Evolutionary conservation across 192 early-diverging fungal species (phyloP).

Genomic region (Mortierella hygrophila): DNA sequence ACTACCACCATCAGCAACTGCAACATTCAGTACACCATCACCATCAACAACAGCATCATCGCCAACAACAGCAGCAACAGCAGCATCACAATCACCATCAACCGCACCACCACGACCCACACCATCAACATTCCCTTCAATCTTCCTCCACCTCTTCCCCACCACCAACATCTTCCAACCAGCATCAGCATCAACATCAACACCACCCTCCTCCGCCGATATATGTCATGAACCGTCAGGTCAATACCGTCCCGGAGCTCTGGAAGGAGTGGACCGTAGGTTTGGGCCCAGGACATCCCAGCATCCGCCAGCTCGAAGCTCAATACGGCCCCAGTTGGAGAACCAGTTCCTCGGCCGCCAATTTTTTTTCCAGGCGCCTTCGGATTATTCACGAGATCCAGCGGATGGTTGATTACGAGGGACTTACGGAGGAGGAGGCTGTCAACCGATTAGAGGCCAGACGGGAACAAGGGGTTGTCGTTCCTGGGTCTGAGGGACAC

Average conservation of each 20-base stretch:
- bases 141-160: background rate
- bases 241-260: constrained; percentile 38
- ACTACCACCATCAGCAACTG: background rate
- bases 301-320: constrained; percentile 39
- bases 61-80: too few species aligned
- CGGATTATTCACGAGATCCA: constrained; percentile 48
- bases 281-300: constrained; percentile 39
- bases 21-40: background rate
- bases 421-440: constrained; percentile 37
- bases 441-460: constrained; percentile 28
- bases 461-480: constrained; percentile 33
- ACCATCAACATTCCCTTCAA: background rate
- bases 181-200: constrained; percentile 3
- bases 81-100: background rate
- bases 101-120: background rate
- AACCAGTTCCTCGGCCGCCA: constrained; percentile 38
- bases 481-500: constrained; percentile 17
- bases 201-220: constrained; percentile 13
- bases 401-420: constrained; percentile 32
- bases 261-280: constrained; percentile 54
- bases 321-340: constrained; percentile 46
- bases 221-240: constrained; percentile 49
- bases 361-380: constrained; percentile 43
- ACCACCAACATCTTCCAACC: background rate
- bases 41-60: background rate